Evolutionary conservation across 192 early-diverging fungal genomes (phyloP).

Genomic region (Anaeromyces robustus): DNA sequence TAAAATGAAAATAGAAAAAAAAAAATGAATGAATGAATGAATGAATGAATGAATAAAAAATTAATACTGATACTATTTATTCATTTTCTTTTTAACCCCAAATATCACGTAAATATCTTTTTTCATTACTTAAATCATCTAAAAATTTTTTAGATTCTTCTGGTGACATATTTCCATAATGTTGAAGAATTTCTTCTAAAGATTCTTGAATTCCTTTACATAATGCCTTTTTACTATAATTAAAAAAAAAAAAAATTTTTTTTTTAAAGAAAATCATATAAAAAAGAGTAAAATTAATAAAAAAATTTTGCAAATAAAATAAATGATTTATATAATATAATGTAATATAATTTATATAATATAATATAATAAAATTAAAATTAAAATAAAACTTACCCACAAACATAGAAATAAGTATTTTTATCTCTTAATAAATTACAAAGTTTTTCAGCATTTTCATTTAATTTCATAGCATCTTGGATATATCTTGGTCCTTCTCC

Average conservation of each 20-base stretch:
- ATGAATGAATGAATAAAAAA: too few species aligned
- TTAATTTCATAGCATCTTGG: conserved; percentile 54
- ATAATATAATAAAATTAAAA: neutral
- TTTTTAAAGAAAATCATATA: neutral
- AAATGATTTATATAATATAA: too few species aligned
- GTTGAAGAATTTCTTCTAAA: conserved; percentile 41
- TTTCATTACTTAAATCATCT: conserved; percentile 40
- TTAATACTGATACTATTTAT: too few species aligned
- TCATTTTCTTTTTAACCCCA: conserved; percentile 6
- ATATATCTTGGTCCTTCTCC: conserved; percentile 45
- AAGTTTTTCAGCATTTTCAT: conserved; percentile 22
- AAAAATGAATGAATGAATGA: too few species aligned
- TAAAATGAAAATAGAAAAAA: too few species aligned
- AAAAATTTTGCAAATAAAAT: too few species aligned
- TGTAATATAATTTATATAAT: conserved; percentile 17
- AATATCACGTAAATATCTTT: conserved; percentile 41
- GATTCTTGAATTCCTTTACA: conserved; percentile 70
- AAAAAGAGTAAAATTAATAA: too few species aligned
- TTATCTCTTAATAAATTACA: conserved; percentile 37
- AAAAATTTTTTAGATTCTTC: conserved; percentile 36
- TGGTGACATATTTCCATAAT: conserved; percentile 15
- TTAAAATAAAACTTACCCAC: conserved; percentile 15
- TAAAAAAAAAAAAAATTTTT: neutral
- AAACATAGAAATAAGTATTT: conserved; percentile 53
- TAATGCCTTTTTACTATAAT: conserved; percentile 72